Conservation (phyloP, 169 alveolate genomes). For the Cryptosporidium ryanae region DNA sequence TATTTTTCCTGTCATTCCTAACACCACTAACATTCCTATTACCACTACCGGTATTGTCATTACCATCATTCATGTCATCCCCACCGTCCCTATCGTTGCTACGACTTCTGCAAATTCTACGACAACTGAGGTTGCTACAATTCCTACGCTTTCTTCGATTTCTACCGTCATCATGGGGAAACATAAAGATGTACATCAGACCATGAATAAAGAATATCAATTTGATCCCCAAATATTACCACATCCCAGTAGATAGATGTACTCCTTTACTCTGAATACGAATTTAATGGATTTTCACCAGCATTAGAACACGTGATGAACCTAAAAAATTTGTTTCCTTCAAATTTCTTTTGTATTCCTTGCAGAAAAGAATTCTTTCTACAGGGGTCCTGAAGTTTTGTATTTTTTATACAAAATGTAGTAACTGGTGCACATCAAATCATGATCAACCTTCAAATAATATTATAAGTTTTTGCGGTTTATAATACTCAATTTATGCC, state of each 20-base stretch:
- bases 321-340: constrained; percentile 32
- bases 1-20: no score
- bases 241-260: constrained; percentile 65
- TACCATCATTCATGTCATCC: no score
- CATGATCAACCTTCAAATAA: constrained; percentile 31
- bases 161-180: no score
- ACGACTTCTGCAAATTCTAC: no score
- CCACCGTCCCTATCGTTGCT: no score
- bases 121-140: no score
- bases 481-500: constrained; percentile 40
- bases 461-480: constrained; percentile 44
- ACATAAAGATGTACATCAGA: no score
- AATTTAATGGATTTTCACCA: constrained; percentile 43
- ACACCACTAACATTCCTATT: no score
- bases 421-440: constrained; percentile 41
- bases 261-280: constrained; percentile 60
- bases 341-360: constrained; percentile 56
- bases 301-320: constrained; percentile 37
- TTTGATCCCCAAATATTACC: constrained; percentile 70
- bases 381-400: constrained; percentile 12
- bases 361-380: constrained; percentile 71
- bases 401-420: constrained; percentile 52
- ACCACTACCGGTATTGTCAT: no score
- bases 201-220: constrained; percentile 14
- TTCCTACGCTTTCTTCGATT: no score